A percentile compares a stretch with the other conserved stretches of the same genome.
phyloP scores from a whole-genome alignment of 1,284 basidiomycete species.

The Marasmius oreades region DNA sequence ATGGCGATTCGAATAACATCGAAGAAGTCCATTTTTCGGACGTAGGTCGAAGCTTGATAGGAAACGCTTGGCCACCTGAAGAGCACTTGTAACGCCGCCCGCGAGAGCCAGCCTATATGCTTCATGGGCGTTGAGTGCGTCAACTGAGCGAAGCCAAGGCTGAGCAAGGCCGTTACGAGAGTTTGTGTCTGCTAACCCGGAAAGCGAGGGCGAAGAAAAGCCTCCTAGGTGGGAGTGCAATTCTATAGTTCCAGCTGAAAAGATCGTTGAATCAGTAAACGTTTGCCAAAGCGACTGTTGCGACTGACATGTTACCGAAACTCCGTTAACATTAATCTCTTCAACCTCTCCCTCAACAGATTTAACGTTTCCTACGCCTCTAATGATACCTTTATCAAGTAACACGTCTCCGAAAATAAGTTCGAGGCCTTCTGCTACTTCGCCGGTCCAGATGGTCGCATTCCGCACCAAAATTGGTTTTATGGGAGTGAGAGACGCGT shows the following conservation, averaged over 20 bases:
- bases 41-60: conserved; percentile 45
- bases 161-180: conserved; percentile 36
- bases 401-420: conserved; percentile 52
- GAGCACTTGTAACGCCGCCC: conserved; percentile 33
- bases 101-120: conserved; percentile 19
- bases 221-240: conserved; percentile 65
- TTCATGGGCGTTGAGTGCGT: conserved; percentile 23
- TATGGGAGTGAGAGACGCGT: conserved; percentile 54
- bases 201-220: conserved; percentile 39
- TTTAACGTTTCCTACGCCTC: conserved; percentile 45
- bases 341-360: conserved; percentile 27
- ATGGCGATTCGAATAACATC: conserved; percentile 40
- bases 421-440: conserved; percentile 52
- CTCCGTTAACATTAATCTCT: conserved; percentile 8
- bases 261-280: neutral
- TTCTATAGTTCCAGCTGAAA: conserved; percentile 39
- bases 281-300: neutral
- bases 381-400: conserved; percentile 54
- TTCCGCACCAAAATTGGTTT: conserved; percentile 68
- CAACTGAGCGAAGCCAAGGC: conserved; percentile 28
- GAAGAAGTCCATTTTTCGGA: conserved; percentile 34
- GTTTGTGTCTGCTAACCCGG: conserved; percentile 38
- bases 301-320: conserved; percentile 16
- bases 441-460: conserved; percentile 84
- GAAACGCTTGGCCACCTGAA: conserved; percentile 44